These are phyloP conservation scores for Parascedosporium putredinis DNA, from an alignment of 2,329 filamentous ascomycete genomes.

Conservation along the genomic window DNA sequence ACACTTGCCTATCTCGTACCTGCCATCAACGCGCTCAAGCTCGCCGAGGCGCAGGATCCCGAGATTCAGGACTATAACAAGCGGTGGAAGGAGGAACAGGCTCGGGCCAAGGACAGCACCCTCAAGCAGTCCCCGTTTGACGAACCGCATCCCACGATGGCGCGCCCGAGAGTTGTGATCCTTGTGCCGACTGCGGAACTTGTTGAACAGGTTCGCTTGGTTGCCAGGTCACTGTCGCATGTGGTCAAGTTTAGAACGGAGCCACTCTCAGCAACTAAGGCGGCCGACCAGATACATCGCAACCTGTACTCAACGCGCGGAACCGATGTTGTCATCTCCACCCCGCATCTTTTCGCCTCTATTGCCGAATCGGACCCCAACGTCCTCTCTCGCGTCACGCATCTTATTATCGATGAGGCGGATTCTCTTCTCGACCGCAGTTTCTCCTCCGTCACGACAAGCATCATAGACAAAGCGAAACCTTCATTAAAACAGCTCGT, in stretches of 20 bases:
- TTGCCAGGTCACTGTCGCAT: slow-evolving; percentile 77
- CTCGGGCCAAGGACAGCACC: slow-evolving; percentile 40
- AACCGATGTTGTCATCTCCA: slow-evolving; percentile 77
- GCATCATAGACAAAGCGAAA: slow-evolving; percentile 69
- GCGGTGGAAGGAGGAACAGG: slow-evolving; percentile 43
- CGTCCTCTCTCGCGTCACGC: slow-evolving; percentile 79
- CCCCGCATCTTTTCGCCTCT: slow-evolving; percentile 78
- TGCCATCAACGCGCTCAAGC: slow-evolving; percentile 74
- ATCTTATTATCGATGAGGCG: slow-evolving; percentile 88
- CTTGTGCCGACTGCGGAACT: slow-evolving; percentile 89
- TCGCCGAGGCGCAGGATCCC: slow-evolving; percentile 52
- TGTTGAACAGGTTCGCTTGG: slow-evolving; percentile 71
- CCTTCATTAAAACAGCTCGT: slow-evolving; percentile 80
- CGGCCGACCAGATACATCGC: slow-evolving; percentile 69
- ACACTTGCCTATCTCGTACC: slow-evolving; percentile 88
- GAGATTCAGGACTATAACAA: slow-evolving; percentile 48
- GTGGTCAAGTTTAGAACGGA: slow-evolving; percentile 78
- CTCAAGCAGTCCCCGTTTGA: slow-evolving; percentile 55
- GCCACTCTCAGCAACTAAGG: slow-evolving; percentile 68
- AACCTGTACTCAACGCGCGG: slow-evolving; percentile 72
- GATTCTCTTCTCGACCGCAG: slow-evolving; percentile 92
- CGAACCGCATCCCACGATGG: slow-evolving; percentile 62
- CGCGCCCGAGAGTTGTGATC: slow-evolving; percentile 72
- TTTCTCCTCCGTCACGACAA: slow-evolving; percentile 73
- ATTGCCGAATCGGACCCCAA: slow-evolving; percentile 87